These are phyloP conservation scores for Cornus florida DNA, from an alignment of 148 eudicot species.

Conservation along the genomic window DNA sequence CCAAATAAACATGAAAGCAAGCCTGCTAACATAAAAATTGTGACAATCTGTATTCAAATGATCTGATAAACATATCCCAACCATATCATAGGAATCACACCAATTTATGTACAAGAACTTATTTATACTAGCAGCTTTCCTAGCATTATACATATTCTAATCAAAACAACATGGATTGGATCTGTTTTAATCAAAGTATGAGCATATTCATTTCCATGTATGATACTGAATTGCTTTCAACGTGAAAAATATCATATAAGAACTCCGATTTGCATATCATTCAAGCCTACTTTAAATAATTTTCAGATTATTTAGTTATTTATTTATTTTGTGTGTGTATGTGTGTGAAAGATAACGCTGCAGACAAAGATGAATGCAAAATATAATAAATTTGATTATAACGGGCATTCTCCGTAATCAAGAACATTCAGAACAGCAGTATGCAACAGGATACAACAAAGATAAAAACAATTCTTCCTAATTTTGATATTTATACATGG, in stretches of 20 bases:
- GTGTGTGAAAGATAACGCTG: background rate
- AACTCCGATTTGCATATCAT: background rate
- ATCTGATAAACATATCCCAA: too few relatives aligned
- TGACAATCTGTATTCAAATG: too few relatives aligned
- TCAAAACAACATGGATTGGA: too few relatives aligned
- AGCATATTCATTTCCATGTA: background rate
- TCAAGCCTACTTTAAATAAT: background rate
- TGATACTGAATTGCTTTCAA: background rate
- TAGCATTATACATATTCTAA: too few relatives aligned
- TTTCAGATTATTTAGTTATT: background rate
- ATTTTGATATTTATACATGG: slow-evolving; percentile 1
- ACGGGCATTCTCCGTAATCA: background rate
- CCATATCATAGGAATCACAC: too few relatives aligned
- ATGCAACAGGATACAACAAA: background rate
- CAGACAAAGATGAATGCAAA: too few relatives aligned
- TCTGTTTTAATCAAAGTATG: too few relatives aligned
- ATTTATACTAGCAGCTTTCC: too few relatives aligned
- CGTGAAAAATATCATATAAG: background rate
- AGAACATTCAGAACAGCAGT: background rate
- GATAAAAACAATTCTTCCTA: background rate
- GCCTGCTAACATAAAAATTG: too few relatives aligned
- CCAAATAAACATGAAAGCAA: too few relatives aligned
- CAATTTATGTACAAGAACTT: too few relatives aligned
- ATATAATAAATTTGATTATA: background rate
- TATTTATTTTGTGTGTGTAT: too few relatives aligned